Evolutionary conservation across 331 rosid species (phyloP).

Genomic region (Quercus phellos): DNA sequence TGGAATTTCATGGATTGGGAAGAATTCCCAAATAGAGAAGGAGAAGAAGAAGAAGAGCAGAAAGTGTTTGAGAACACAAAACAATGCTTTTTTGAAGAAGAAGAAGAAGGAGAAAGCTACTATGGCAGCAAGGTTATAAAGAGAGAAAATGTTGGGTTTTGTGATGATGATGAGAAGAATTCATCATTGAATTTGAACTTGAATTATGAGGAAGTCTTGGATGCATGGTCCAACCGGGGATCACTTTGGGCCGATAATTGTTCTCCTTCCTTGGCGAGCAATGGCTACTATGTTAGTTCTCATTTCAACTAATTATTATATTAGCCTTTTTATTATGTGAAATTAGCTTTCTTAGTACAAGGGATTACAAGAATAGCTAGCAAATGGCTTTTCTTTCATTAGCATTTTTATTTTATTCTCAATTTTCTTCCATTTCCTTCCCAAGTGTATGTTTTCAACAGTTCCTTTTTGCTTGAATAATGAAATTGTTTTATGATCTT

Average conservation of each 20-base stretch:
- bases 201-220: constrained; percentile 78
- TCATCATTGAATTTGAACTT: constrained; percentile 66
- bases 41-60: constrained; percentile 22
- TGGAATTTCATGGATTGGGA: constrained; percentile 72
- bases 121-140: constrained; percentile 12
- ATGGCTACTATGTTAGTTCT: constrained; percentile 56
- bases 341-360: not conserved
- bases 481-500: not conserved
- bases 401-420: no score
- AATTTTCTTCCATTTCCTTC: no score
- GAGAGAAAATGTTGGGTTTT: constrained; percentile 47
- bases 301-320: not conserved
- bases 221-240: constrained; percentile 87
- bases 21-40: constrained; percentile 16
- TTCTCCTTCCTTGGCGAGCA: constrained; percentile 37
- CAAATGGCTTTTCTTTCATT: no score
- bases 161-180: constrained; percentile 35
- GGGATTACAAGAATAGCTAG: not conserved
- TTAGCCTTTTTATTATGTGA: not conserved
- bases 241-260: constrained; percentile 62
- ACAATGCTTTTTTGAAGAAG: constrained; percentile 24
- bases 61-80: not conserved
- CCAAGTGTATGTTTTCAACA: not conserved
- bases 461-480: not conserved
- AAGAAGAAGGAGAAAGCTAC: constrained; percentile 25